Conservation (phyloP, 1,284 basidiomycete species). For the Rhizopogon hawkerae region DNA sequence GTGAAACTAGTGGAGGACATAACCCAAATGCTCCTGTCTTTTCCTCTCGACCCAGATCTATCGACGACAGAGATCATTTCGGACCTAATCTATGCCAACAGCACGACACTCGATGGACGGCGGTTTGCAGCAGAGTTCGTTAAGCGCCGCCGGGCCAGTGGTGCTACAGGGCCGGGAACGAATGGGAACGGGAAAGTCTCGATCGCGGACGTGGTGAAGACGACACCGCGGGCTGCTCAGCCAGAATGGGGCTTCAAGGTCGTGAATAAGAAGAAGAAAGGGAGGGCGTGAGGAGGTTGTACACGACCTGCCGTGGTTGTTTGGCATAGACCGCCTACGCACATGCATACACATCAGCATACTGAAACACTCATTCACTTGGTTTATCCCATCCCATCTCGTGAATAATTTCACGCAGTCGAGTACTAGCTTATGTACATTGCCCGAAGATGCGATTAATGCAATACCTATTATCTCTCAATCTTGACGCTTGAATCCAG, state of each 20-base stretch:
- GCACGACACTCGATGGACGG: constrained; percentile 89
- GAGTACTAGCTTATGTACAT: neutral
- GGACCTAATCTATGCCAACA: constrained; percentile 88
- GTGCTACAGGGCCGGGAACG: constrained; percentile 31
- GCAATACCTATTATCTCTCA: too few species aligned
- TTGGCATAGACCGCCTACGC: constrained; percentile 14
- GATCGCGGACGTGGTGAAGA: constrained; percentile 83
- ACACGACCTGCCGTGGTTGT: constrained; percentile 10
- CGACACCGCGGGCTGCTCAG: constrained; percentile 69
- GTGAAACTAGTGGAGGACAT: constrained; percentile 76
- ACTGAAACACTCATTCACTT: neutral
- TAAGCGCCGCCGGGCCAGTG: constrained; percentile 76
- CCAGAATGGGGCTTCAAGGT: constrained; percentile 85
- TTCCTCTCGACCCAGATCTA: constrained; percentile 81
- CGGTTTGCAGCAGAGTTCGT: constrained; percentile 92
- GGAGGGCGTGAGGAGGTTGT: constrained; percentile 31
- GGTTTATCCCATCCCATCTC: neutral
- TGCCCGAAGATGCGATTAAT: neutral
- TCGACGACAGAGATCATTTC: constrained; percentile 83
- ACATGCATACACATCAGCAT: neutral
- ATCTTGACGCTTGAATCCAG: too few species aligned
- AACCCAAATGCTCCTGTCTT: constrained; percentile 82
- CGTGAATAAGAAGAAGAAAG: constrained; percentile 89
- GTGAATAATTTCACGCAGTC: neutral
- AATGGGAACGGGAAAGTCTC: constrained; percentile 49